phyloP scores from a whole-genome alignment of 2,329 filamentous ascomycete species.

The Diplodia sapinea region DNA sequence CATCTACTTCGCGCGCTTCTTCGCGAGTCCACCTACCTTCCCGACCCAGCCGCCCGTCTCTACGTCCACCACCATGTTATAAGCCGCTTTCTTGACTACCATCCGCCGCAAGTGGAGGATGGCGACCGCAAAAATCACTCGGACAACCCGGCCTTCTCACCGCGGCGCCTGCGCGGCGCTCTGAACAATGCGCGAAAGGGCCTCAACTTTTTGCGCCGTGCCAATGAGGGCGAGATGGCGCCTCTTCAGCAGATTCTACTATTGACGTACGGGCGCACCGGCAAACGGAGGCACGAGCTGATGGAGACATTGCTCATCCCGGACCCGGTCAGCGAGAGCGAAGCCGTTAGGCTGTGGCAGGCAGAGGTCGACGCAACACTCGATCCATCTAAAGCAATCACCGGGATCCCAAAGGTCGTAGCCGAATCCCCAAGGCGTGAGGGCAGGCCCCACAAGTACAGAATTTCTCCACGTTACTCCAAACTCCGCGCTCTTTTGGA shows the following conservation, averaged over 20 bases:
- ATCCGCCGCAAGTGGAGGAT: constrained; percentile 34
- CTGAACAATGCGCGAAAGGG: constrained; percentile 41
- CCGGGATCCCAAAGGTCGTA: constrained; percentile 6
- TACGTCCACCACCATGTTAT: constrained; percentile 59
- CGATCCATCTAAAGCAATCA: constrained; percentile 4
- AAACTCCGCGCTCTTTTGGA: constrained; percentile 41
- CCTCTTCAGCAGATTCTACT: constrained; percentile 60
- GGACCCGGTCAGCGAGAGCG: constrained; percentile 1
- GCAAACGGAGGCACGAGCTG: constrained; percentile 58
- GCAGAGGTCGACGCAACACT: constrained; percentile 9
- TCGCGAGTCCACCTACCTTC: constrained; percentile 65
- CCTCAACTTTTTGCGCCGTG: constrained; percentile 55
- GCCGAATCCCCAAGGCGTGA: constrained; percentile 1
- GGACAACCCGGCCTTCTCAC: constrained; percentile 20
- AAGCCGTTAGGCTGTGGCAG: constrained; percentile 8
- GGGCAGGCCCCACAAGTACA: constrained; percentile 11
- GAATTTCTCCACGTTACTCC: constrained; percentile 42
- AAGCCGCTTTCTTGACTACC: constrained; percentile 55
- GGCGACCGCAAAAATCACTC: not conserved
- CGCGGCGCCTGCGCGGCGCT: constrained; percentile 18
- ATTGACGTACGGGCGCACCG: constrained; percentile 63
- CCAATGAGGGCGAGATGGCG: constrained; percentile 61
- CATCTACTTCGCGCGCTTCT: constrained; percentile 63
- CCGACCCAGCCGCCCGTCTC: constrained; percentile 59
- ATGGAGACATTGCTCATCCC: constrained; percentile 38